Conservation (phyloP, 495 filamentous ascomycete species). For the Friedmanniomyces simplex region DNA sequence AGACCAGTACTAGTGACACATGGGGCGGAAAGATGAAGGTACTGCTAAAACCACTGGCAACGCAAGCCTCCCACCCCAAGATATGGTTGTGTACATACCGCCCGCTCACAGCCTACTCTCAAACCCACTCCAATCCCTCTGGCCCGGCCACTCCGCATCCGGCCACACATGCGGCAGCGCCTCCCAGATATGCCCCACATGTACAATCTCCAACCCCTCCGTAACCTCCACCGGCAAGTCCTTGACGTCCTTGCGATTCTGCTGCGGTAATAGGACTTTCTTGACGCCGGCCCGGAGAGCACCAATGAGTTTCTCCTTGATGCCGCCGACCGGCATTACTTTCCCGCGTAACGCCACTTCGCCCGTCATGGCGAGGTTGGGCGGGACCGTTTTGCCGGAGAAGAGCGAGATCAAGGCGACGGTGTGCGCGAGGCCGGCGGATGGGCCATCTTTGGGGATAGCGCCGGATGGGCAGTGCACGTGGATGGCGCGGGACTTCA, state of each 20-base stretch:
- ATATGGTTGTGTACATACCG: background rate
- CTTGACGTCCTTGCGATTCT: slow-evolving; percentile 87
- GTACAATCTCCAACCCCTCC: slow-evolving; percentile 77
- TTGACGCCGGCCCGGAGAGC: slow-evolving; percentile 89
- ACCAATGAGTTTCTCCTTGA: slow-evolving; percentile 98
- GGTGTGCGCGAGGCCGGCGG: slow-evolving; percentile 86
- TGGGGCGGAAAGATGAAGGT: background rate
- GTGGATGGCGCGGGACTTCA: slow-evolving; percentile 89
- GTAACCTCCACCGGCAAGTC: slow-evolving; percentile 87
- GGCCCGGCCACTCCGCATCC: slow-evolving; percentile 62
- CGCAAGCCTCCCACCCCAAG: background rate
- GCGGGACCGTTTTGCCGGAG: slow-evolving; percentile 75
- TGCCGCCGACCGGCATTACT: slow-evolving; percentile 84
- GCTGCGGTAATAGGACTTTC: slow-evolving; percentile 77
- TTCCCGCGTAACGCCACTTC: slow-evolving; percentile 83
- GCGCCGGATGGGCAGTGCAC: slow-evolving; percentile 94
- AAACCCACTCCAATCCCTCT: slow-evolving; percentile 50
- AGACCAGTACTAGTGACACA: background rate
- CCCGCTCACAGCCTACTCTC: slow-evolving; percentile 46
- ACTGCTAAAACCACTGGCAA: background rate
- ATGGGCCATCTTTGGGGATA: slow-evolving; percentile 86
- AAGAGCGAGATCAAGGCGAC: slow-evolving; percentile 90
- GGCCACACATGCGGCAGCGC: slow-evolving; percentile 78
- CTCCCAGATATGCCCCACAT: slow-evolving; percentile 88
- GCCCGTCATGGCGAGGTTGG: slow-evolving; percentile 94